Evolutionary conservation across 129 eudicot species (phyloP).

Genomic region (Artemisia annua): DNA sequence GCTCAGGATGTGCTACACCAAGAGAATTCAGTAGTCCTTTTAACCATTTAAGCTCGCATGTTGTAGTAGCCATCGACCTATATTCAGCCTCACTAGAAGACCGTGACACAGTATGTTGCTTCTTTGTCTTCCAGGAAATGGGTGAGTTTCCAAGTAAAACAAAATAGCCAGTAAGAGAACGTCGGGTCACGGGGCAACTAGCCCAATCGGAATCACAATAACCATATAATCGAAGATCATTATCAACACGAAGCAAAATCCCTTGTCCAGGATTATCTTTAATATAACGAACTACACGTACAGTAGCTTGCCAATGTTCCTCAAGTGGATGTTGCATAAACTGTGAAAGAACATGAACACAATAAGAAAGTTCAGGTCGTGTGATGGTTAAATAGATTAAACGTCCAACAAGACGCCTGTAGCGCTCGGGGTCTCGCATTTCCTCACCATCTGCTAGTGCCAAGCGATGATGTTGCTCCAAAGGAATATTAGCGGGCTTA

Average conservation of each 20-base stretch:
- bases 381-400: too few relatives aligned
- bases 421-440: neutral
- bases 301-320: neutral
- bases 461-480: neutral
- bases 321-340: neutral
- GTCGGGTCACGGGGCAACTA: neutral
- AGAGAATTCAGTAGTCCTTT: too few relatives aligned
- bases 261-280: neutral
- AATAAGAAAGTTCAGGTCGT: neutral
- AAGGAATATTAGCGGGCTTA: neutral
- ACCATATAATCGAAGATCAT: neutral
- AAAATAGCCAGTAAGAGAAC: neutral
- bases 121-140: neutral
- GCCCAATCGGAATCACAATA: neutral
- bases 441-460: neutral
- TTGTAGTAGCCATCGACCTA: neutral
- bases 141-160: too few relatives aligned
- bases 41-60: neutral
- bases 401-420: too few relatives aligned
- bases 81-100: neutral
- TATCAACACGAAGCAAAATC: neutral
- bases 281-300: neutral
- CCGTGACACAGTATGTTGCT: neutral
- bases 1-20: neutral
- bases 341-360: neutral